A percentile compares a stretch with the other conserved stretches of the same genome.
phyloP scores from a whole-genome alignment of 2,329 filamentous ascomycete species.

The Aspergillus tubingensis region DNA sequence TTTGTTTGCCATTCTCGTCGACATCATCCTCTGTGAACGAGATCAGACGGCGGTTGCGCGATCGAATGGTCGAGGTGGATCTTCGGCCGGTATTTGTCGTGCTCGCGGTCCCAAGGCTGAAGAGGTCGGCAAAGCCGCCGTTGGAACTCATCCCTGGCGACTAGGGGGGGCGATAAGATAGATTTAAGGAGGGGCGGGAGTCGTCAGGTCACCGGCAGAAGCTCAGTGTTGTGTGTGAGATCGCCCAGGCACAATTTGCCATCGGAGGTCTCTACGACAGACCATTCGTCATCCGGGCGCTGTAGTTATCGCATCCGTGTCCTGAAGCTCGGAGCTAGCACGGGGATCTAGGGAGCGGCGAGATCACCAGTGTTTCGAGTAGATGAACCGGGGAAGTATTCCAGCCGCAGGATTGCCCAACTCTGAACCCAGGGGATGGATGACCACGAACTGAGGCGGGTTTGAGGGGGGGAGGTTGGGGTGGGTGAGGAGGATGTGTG shows the following conservation, averaged over 20 bases:
- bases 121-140: constrained; percentile 38
- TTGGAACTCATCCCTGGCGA: constrained; percentile 46
- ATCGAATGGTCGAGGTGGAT: constrained; percentile 44
- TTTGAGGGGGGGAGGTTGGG: constrained; percentile 1
- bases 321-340: constrained; percentile 12
- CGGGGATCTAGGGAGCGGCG: neutral
- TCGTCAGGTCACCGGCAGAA: constrained; percentile 26
- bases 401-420: neutral
- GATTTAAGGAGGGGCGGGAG: constrained; percentile 20
- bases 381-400: neutral
- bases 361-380: neutral
- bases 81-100: constrained; percentile 34
- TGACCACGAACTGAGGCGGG: neutral
- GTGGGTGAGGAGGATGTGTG: neutral
- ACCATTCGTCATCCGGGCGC: constrained; percentile 40
- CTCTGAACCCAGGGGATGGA: neutral
- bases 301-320: constrained; percentile 27
- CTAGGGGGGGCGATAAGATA: constrained; percentile 15
- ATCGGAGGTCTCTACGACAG: constrained; percentile 37
- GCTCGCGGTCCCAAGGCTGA: constrained; percentile 36
- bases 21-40: constrained; percentile 44
- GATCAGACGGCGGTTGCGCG: constrained; percentile 47
- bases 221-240: constrained; percentile 25
- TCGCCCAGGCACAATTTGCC: constrained; percentile 38
- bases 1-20: constrained; percentile 26